Evolutionary conservation across 1,139 yeast species (phyloP).

Genomic region (Kurtzmaniella quercitrusa): DNA sequence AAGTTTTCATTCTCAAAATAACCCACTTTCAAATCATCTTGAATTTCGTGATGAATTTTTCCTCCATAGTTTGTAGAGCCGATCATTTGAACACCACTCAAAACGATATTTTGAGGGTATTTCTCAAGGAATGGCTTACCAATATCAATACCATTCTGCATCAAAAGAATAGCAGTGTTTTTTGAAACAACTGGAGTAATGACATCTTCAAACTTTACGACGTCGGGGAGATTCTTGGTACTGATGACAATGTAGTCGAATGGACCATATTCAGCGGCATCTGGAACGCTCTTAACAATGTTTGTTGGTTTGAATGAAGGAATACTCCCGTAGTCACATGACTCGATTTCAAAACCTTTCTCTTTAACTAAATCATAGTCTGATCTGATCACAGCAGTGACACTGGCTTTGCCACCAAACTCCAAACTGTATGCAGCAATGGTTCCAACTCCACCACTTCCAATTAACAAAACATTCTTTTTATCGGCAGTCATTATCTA

Average conservation of each 20-base stretch:
- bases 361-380: constrained; percentile 13
- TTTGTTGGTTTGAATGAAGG: constrained; percentile 11
- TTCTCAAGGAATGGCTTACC: constrained; percentile 11
- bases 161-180: constrained; percentile 18
- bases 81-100: constrained; percentile 26
- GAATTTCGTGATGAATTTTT: constrained; percentile 23
- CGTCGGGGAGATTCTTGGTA: constrained; percentile 18
- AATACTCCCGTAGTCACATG: constrained; percentile 16
- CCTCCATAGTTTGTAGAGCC: constrained; percentile 21
- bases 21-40: constrained; percentile 18
- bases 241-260: constrained; percentile 16
- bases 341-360: constrained; percentile 15
- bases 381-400: constrained; percentile 16
- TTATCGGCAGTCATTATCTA: neutral
- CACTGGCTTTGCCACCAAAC: constrained; percentile 9
- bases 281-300: constrained; percentile 11
- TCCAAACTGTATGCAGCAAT: constrained; percentile 17
- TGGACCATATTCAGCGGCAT: constrained; percentile 8
- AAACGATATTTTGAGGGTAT: constrained; percentile 12
- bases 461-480: constrained; percentile 14
- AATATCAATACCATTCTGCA: constrained; percentile 18
- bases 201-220: constrained; percentile 12
- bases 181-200: constrained; percentile 13
- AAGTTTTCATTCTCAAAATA: constrained; percentile 13
- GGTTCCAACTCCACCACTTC: constrained; percentile 20